Conservation (phyloP, 2,329 filamentous ascomycete species). For the Xylaria sp. region DNA sequence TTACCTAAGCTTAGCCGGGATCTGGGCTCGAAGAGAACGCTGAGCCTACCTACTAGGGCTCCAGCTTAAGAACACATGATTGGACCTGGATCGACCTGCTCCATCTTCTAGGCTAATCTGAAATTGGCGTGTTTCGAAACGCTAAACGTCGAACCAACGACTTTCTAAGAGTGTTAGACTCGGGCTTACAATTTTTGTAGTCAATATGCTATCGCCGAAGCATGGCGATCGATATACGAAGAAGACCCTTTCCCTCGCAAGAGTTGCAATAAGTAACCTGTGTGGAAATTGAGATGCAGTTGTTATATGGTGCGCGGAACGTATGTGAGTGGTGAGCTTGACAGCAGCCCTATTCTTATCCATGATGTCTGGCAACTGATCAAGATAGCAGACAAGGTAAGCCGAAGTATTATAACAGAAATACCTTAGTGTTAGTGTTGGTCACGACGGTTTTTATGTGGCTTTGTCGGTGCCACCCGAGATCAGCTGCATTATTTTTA, state of each 20-base stretch:
- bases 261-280: neutral
- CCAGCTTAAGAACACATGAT: neutral
- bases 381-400: neutral
- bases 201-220: neutral
- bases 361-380: too few species aligned
- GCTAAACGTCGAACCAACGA: neutral
- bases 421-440: neutral
- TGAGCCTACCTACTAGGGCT: neutral
- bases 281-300: too few species aligned
- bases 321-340: neutral
- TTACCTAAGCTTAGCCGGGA: neutral
- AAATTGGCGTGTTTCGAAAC: neutral
- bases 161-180: neutral
- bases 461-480: neutral
- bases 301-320: neutral
- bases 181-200: neutral
- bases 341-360: neutral
- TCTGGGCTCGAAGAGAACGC: neutral
- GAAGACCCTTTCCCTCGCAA: neutral
- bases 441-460: conserved; percentile 2
- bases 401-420: too few species aligned
- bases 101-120: neutral
- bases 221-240: neutral
- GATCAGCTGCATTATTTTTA: conserved; percentile 36
- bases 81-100: neutral